A percentile compares a stretch with the other conserved stretches of the same genome.
Conservation (phyloP, 129 eudicot species). For the Flaveria linearis region DNA sequence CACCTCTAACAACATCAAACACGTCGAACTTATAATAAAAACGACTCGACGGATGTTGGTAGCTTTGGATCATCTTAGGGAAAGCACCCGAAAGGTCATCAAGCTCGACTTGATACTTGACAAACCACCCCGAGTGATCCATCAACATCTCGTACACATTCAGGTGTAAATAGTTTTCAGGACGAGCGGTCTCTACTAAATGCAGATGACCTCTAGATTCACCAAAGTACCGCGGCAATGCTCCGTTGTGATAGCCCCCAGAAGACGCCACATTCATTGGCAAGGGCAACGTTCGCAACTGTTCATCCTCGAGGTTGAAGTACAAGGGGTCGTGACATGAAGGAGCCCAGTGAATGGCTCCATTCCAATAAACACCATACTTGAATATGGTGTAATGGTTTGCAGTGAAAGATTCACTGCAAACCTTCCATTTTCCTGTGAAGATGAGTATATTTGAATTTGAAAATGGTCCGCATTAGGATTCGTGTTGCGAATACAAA, state of each 20-base stretch:
- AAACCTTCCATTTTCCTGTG: neutral
- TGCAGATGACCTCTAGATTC: conserved; percentile 18
- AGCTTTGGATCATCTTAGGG: neutral
- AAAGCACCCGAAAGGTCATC: conserved; percentile 1
- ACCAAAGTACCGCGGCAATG: neutral
- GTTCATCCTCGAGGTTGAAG: neutral
- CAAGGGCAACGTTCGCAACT: neutral
- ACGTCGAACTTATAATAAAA: neutral
- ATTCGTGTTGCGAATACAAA: neutral
- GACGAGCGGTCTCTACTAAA: neutral
- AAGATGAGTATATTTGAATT: conserved; percentile 8
- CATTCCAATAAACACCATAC: neutral
- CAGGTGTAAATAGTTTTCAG: neutral
- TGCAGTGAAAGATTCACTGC: neutral
- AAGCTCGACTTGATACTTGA: conserved; percentile 6
- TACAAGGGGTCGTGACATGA: neutral
- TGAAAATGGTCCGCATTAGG: neutral
- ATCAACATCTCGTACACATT: conserved; percentile 8
- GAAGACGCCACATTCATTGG: neutral
- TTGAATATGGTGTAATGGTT: neutral
- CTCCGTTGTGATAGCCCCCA: neutral
- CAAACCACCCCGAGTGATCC: conserved; percentile 11
- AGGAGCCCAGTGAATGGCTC: conserved; percentile 8
- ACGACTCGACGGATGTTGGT: neutral
- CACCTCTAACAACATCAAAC: conserved; percentile 10